Base-by-base conservation (phyloP, 2,329 filamentous ascomycete species). In the Venturia nashicola region DNA sequence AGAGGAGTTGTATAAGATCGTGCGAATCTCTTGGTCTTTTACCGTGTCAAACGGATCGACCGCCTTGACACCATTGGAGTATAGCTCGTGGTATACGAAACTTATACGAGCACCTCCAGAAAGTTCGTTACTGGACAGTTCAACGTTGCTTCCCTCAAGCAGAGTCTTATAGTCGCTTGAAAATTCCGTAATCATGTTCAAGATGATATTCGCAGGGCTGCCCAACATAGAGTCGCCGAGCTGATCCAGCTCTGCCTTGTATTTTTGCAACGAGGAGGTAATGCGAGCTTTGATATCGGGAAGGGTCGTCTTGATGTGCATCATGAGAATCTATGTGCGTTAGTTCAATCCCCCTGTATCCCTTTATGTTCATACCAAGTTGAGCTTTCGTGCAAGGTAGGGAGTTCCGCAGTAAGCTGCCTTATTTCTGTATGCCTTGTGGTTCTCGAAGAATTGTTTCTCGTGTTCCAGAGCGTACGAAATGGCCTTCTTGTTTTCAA, bases 301-400 rank as follows among this genome's bases (percentile, higher is more conserved):
- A 16, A 99, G 84, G 1, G 94, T 99, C 80, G 99, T 93, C 79
- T 99, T 99, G 81, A 99, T 99, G 80, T 99, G 94, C 94, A 99
- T 99, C 93, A 99, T 97, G 70, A 99, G 83, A 73, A 99, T 97
- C 82, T 84, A 71, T 16, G 61, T 40, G 68, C 75, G 73, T 67
- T 27, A 59, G 42, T 27, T 43, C 60, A 20, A 27, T n/a, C 46
- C 20, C 9, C n/a, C 27, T 6, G 20, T 27, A 20, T 16, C n/a
- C 23, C n/a, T 11, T 14, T 40, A 51, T 44, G 32, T 46, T 69
- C 77, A 40, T 74, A 84, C 82, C 71, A 99, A 82, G 78, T 99
- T 99, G 66, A 99, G 85, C 79, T 99, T 99, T 69, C 93, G 87
- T 4, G 94, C 94, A 66, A 99, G 82, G 73, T 99, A 99, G 4